Base-by-base conservation (phyloP, 1,284 basidiomycete genomes). In the Cutaneotrichosporon spelunceum region DNA sequence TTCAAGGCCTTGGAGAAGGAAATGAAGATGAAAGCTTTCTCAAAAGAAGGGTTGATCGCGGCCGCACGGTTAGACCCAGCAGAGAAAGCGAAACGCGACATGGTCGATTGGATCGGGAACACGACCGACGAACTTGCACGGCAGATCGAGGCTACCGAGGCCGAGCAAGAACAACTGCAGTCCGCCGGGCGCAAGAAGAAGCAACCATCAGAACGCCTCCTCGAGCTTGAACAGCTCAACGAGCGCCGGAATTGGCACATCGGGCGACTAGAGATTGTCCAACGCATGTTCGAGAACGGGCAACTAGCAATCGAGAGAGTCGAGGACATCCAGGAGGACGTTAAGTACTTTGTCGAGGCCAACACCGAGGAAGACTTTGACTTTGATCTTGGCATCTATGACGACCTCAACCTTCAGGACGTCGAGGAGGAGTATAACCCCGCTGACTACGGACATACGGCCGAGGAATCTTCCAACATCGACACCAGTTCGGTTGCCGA, bases 21-120 rank as follows among this genome's bases (percentile, higher is more conserved):
- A 81, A 98, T 99, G 93, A 99, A 99, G 85, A 99, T 96, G 66
- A 99, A 99, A 79, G 96, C 96, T 0, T 99, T 99, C 81, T 98
- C 94, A 33, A 99, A 99, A 80, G 96, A 98, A 79, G 96, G 96
- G 39, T 85, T 99, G 36, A 97, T 90, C 66, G 92, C 94, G 60
- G 93, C 93, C 4, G 86, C 92, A 50, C 91, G 91, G 73, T 87
- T 99, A 30, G 96, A 99, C 78, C 96, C 96, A 55, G 93, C 91
- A 76, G 93, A 96, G 65, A 92, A 95, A 81, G 93, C 95, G 80
- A 97, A 98, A 80, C 84, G 90, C 66, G 94, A 98, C 74, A 87
- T 89, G 61, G 88, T 89, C 48, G 81, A 87, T 64, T 96, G 93
- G 91, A 82, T 96, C 24, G 89, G 91, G 66, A 83, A 82, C 36